Base-by-base conservation (phyloP, 306 rosid genomes). In the Urtica urens region DNA sequence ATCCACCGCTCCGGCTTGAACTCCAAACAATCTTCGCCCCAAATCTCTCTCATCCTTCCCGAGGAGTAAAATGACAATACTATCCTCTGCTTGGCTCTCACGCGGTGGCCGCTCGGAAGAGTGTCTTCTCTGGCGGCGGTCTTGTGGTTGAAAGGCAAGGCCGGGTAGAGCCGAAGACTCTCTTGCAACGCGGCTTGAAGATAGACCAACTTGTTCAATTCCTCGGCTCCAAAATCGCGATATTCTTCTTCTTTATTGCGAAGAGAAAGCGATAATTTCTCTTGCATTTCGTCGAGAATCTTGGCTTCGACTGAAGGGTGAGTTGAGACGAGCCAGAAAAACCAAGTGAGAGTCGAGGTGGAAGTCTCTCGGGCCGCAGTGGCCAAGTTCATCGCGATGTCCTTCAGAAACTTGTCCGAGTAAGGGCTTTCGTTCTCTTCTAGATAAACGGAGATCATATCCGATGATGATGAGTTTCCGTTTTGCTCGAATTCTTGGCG, bases 1-100 rank as follows among this genome's bases (percentile, higher is more conserved):
- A 80, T 71, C 90, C 81, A 80, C 21, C 90, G 67, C 63, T 81
- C 85, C 12, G 92, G 85, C 59, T 72, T 81, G 46, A 77, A 77
- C 21, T 81, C 92, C 23, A 45, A 14, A 31, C 71, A 67, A 49
- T 81, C 85, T 26, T 59, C 3, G 4, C 81, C 90, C 85, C 85
- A 77, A 20, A 69, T 51, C 1, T 41, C 51, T 53, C 65, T 72
- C 62, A 38, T 30, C 44, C 92, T 76, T 8, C 10, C 4, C 10
- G 33, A 28, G 33, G 4, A 28, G 33, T 10, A 28, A 28, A 10
- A 28, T 28, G 10, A 4, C 33, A 28, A 28, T 4, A 28, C 10
- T 28, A 28, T 28, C 33, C 6, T 10, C 33, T 10, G 4, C 33
- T 28, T 28, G 6, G 33, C 33, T 10, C 10, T 28, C 33, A 28